Conservation (phyloP, 768 basidiomycete genomes). For the Calocybe indica region DNA sequence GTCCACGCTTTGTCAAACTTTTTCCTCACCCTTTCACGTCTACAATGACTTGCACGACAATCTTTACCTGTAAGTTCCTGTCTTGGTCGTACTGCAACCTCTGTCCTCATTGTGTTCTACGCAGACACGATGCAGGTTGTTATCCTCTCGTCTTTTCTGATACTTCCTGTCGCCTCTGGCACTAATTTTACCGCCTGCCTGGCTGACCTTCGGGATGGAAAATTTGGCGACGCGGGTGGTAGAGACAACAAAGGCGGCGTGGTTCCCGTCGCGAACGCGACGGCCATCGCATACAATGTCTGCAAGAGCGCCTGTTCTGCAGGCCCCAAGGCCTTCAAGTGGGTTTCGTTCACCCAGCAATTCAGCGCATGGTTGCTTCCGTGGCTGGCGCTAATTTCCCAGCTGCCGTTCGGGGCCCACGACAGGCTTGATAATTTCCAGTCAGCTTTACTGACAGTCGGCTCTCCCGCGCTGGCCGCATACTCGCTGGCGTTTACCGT, state of each 20-base stretch:
- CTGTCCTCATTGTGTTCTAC: no score
- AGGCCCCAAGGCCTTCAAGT: constrained; percentile 19
- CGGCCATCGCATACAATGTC: constrained; percentile 22
- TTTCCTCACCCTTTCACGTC: no score
- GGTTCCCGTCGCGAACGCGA: constrained; percentile 16
- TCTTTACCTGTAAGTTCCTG: no score
- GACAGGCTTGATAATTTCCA: constrained; percentile 34
- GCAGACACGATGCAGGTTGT: neutral
- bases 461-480: constrained; percentile 37
- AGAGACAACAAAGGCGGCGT: constrained; percentile 21
- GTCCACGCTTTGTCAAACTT: no score
- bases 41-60: no score
- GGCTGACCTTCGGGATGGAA: constrained; percentile 9
- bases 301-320: constrained; percentile 21
- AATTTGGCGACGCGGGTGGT: constrained; percentile 12
- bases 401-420: constrained; percentile 40
- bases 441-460: constrained; percentile 36
- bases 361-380: constrained; percentile 42
- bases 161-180: neutral
- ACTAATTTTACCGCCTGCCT: constrained; percentile 17
- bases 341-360: constrained; percentile 30
- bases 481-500: constrained; percentile 39
- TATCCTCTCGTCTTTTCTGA: neutral
- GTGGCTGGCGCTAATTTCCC: constrained; percentile 41
- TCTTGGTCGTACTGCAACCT: no score